Evolutionary conservation across 345 rosid genomes (phyloP), one percentile per base, ranked within the genome.

Genomic region (Murraya paniculata): DNA sequence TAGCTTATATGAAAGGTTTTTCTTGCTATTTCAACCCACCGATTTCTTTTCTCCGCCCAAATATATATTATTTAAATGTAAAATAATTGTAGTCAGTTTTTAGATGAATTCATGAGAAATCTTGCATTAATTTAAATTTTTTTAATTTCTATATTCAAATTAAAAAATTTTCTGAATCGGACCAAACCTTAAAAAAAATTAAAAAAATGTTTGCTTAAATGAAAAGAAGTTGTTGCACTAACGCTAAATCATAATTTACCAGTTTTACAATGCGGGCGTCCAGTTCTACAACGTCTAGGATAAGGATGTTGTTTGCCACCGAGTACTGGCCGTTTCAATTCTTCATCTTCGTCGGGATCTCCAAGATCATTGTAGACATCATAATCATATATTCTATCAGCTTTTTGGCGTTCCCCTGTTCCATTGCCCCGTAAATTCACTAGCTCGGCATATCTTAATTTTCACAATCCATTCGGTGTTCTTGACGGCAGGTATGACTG

Each of bases 281-380:
- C 90, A 1, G 95, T 89, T 62, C 89, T 84, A 48, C 90, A 79
- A 9, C 95, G 91, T 48, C 95, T 81, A 4, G 92, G 92, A 60
- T 89, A 89, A 2, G 91, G 91, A 16, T 77, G 79, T 5, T 75
- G 60, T 55, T 81, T 67, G 24, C 84, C 82, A 9, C 84, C 82
- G 22, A 78, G 75, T 14, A 83, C 81, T 5, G 86, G 83, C 10
- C 86, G 72, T 36, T 35, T 61, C 7, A 79, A 56, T 0, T 84
- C 77, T 0, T 41, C 38, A 10, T 24, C 22, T 6, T 22, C 28
- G 64, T 87, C 88, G 4, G 87, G 87, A 65, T 80, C 55, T 9
- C 86, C 88, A 1, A 87, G 75, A 62, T 87, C 88, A 39, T 84
- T 84, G 73, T 85, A 87, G 24, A 74, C 68, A 66, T 83, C 88